These are phyloP conservation scores for Kregervanrija pseudodelftensis DNA, from an alignment of 805 yeast species.

Conservation along the genomic window DNA sequence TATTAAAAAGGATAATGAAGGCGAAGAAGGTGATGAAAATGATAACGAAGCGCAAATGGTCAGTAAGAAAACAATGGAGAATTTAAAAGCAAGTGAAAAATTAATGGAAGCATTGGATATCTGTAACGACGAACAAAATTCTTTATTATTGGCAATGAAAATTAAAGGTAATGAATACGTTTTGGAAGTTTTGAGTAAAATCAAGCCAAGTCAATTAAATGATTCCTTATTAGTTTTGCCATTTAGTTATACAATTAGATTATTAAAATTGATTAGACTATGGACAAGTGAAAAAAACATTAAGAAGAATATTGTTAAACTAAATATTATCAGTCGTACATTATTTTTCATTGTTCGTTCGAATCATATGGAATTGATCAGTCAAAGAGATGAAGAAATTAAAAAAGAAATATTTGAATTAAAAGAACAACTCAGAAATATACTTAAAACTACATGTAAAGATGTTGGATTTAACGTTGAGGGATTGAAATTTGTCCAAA, in stretches of 20 bases:
- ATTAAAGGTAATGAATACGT: conserved; percentile 74
- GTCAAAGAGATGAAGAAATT: conserved; percentile 56
- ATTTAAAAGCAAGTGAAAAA: conserved; percentile 90
- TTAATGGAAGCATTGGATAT: conserved; percentile 87
- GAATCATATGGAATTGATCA: conserved; percentile 73
- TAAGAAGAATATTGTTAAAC: conserved; percentile 38
- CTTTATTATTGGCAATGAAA: conserved; percentile 67
- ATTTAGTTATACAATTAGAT: conserved; percentile 68
- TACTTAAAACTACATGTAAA: conserved; percentile 43
- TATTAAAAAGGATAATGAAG: conserved; percentile 26
- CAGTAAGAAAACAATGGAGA: conserved; percentile 77
- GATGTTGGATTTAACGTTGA: conserved; percentile 80
- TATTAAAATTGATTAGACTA: conserved; percentile 64
- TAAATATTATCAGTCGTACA: conserved; percentile 65
- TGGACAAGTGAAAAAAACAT: conserved; percentile 53
- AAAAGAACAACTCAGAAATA: conserved; percentile 51
- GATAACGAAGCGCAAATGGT: conserved; percentile 57
- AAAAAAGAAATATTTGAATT: conserved; percentile 60
- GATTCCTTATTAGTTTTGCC: conserved; percentile 91
- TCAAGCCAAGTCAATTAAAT: conserved; percentile 79
- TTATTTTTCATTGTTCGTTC: conserved; percentile 66
- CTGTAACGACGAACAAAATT: conserved; percentile 64
- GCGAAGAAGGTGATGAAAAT: conserved; percentile 33
- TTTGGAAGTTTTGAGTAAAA: conserved; percentile 58
- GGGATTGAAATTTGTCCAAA: conserved; percentile 67